Evolutionary conservation across 345 rosid species (phyloP), one percentile per base, ranked within the genome.

Genomic region (Fremontodendron californicum): DNA sequence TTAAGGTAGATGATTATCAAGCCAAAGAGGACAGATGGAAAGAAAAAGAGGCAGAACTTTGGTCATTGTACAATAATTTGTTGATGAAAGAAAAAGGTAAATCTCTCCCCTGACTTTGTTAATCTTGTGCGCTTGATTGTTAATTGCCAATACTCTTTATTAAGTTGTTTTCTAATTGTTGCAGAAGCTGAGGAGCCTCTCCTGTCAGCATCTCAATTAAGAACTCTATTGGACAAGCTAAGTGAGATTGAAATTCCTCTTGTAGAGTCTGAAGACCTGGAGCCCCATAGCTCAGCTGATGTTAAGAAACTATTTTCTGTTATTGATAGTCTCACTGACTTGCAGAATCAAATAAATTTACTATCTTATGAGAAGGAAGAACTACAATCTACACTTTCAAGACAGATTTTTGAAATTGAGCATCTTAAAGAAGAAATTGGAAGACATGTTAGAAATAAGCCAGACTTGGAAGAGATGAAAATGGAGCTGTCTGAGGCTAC

Each of bases 31-130:
- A 84, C 76, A 87, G 81, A 69, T 86, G 94, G 92, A 87, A 89
- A 84, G 89, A 86, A 80, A 92, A 78, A 73, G 92, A 90, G 75
- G 84, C 77, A 60, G 94, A 92, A 79, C 81, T 88, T 75, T 87
- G 84, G 21, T 77, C 81, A 71, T 82, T 83, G 71, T 66, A 70
- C 66, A 66, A 77, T 48, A 81, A 78, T 64, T 64, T 82, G 73
- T 76, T 42, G 61, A 64, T 62, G 82, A 88, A 84, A 84, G 92
- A 88, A 71, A 87, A 83, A 87, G 94, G 97, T 91, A 75, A 75
- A n/a, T 10, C 43, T 27, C 57, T 79, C 73, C 64, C n/a, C 16
- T 25, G 46, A 43, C 46, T 27, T 11, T 13, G 40, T 57, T 40
- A 43, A 7, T 51, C 60, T 75, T 74, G 23, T 55, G 29, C n/a